phyloP scores from a whole-genome alignment of 805 yeast genomes.

The Cyberlindnera maclurae region DNA sequence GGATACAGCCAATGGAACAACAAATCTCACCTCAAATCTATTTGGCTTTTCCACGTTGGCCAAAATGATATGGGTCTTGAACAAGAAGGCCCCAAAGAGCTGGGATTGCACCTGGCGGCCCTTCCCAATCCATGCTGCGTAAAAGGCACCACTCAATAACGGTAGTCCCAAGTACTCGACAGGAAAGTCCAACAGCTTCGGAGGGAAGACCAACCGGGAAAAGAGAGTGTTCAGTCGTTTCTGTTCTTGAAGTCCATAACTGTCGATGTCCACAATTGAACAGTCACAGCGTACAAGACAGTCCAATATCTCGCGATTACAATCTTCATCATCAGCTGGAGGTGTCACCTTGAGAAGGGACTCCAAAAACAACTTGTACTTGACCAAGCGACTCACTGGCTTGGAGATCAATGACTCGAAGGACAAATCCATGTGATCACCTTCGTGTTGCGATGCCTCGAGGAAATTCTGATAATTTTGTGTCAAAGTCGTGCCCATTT shows the following conservation, averaged over 20 bases:
- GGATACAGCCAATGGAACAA: constrained; percentile 39
- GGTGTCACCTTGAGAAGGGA: constrained; percentile 28
- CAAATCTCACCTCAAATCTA: constrained; percentile 32
- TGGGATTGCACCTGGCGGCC: constrained; percentile 8
- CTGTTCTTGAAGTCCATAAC: constrained; percentile 23
- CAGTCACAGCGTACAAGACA: constrained; percentile 15
- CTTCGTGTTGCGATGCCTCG: constrained; percentile 35
- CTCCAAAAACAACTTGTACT: constrained; percentile 45
- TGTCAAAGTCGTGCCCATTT: constrained; percentile 16
- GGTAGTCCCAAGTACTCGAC: constrained; percentile 42
- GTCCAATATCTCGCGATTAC: constrained; percentile 11
- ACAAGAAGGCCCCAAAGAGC: constrained; percentile 34
- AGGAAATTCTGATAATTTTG: constrained; percentile 30
- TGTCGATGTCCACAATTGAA: constrained; percentile 25
- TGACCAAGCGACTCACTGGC: constrained; percentile 44
- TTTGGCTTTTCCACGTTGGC: constrained; percentile 23
- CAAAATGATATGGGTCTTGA: constrained; percentile 44
- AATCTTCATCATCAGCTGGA: constrained; percentile 12
- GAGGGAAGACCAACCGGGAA: constrained; percentile 11
- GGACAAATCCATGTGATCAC: constrained; percentile 38
- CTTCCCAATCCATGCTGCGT: constrained; percentile 30
- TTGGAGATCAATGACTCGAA: constrained; percentile 46
- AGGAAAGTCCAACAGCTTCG: constrained; percentile 22
- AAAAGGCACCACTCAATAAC: constrained; percentile 36
- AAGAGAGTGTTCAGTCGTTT: constrained; percentile 13